Evolutionary conservation across 2,329 filamentous ascomycete genomes (phyloP), one percentile per base, ranked within the genome.

Genomic region (Calonectria naviculata): DNA sequence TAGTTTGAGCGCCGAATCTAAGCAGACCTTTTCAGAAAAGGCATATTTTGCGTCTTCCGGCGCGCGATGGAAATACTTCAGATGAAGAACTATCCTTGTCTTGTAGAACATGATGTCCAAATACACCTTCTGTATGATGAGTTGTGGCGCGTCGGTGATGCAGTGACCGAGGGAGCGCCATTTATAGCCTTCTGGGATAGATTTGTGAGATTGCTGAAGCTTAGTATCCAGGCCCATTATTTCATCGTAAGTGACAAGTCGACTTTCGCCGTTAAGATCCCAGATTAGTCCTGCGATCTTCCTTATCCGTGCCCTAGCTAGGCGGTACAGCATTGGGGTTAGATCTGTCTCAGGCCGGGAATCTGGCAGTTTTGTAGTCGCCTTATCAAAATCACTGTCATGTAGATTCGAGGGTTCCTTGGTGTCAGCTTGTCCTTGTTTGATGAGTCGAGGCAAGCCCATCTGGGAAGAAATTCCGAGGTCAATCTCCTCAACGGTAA

Each of bases 381-480:
- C 42, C 10, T 79, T 73, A 41, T 83, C 77, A 52, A 89, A 83
- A 47, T 89, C 87, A 1, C 72, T 74, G 64, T 88, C 86, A 1
- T 82, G 73, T 0, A 88, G 78, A 58, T 88, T 88, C 0, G 78
- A 78, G 1, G 87, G 64, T 19, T 58, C 49, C 7, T 29, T 44
- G 3, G 64, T 66, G 24, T 66, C 64, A 5, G n/a, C 19, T 28
- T 66, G 64, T 17, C 36, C 28, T 15, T 10, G 78, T 6, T 81
- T 80, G 13, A 87, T 80, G 76, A 87, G 82, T 2, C 83, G 81
- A 1, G 86, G 86, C 24, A 88, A 74, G 2, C 87, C 87, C 68
- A 87, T 81, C 60, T 87, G 85, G 15, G 84, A 82, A 0, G 85
- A 86, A 5, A 86, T 80, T 0, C 84, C 73, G 3, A 85, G 76